Evolutionary conservation across 371 early-diverging fungal genomes (phyloP), one percentile per base, ranked within the genome.

Genomic region (Mortierella sp.): DNA sequence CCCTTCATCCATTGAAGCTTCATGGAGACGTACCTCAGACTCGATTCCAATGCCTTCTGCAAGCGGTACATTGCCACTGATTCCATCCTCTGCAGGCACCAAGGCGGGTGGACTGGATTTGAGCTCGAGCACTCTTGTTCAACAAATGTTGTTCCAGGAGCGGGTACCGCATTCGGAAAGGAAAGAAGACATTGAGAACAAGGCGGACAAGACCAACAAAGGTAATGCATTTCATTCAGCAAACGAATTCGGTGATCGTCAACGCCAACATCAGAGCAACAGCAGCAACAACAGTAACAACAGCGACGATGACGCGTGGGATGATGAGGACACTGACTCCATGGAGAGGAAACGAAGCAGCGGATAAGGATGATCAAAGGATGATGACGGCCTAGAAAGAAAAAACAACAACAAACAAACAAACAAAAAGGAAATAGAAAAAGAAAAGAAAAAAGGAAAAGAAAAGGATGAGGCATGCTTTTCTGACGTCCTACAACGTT

Each of bases 51-150:
- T 60, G 16, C 7, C 52, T 0, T 43, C 65, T 0, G 14, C 72
- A 59, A 46, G n/a, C 16, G 18, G 30, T 12, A 12, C 63, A 14
- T 30, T 21, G 9, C 3, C 37, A 37, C 9, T 37, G 37, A 37
- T 37, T 37, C 37, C 37, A 1, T 18, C 50, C 23, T 52, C 62
- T 15, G 14, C 46, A 59, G 47, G 47, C 15, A 72, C 37, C 19
- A 72, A 68, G 44, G 72, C 79, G 1, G 79, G 79, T 0, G 65
- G 72, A n/a, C 57, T 77, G 18, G 79, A 77, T 47, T 29, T 77
- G 62, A 77, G 79, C 43, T 77, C 79, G 23, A 77, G 79, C 43
- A 77, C 79, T 16, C 51, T 77, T 7, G 79, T 77, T 11, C 79
- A 77, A 30, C 79, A 77, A 43, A 77, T 77, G 79, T 66, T 77